Base-by-base conservation (phyloP, 371 early-diverging fungal species). In the Apophysomyces ossiformis region DNA sequence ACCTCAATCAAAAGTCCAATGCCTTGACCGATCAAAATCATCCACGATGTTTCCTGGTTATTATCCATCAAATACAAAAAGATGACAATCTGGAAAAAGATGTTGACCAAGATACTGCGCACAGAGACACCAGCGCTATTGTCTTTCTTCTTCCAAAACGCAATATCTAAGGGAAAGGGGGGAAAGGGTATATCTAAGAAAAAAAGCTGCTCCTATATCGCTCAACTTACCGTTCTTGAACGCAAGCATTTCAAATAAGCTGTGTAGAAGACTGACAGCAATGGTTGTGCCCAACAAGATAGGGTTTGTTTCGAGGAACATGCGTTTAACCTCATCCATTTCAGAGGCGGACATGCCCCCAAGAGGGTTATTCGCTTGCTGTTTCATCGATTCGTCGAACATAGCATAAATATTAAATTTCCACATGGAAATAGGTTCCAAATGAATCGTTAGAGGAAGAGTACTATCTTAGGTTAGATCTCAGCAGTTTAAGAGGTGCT, bases 291-390 rank as follows among this genome's bases (percentile, higher is more conserved):
- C 88, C 64, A 97, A 72, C 37, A 96, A 76, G 60, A 85, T 79
- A 6, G 96, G 95, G 72, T 95, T 97, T 58, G 96, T 97, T 54
- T 96, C 96, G 64, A 90, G 62, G 60, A 97, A 84, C 91, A 94
- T 95, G 54, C 95, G 79, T 67, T 90, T 91, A 43, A 90, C 71
- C 58, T 88, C 82, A 64, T 91, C 92, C 56, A 87, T 76, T 66
- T 93, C 93, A 13, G 74, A 59, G 0, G 81, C 70, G 11, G 78
- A 72, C 63, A 85, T 83, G n/a, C 85, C 87, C 44, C 91, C 90
- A 73, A 93, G 69, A 63, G 88, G 82, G 61, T 74, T 94, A 86
- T 68, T 81, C 60, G 69, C 78, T 72, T 79, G 92, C 79, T 72
- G 86, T 75, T 65, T 91, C 87, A 67, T 91, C 80, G 81, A 93